A percentile compares a stretch with the other conserved stretches of the same genome.
Evolutionary conservation across 2,329 filamentous ascomycete species (phyloP).

Genomic region (Cytospora schulzeri): DNA sequence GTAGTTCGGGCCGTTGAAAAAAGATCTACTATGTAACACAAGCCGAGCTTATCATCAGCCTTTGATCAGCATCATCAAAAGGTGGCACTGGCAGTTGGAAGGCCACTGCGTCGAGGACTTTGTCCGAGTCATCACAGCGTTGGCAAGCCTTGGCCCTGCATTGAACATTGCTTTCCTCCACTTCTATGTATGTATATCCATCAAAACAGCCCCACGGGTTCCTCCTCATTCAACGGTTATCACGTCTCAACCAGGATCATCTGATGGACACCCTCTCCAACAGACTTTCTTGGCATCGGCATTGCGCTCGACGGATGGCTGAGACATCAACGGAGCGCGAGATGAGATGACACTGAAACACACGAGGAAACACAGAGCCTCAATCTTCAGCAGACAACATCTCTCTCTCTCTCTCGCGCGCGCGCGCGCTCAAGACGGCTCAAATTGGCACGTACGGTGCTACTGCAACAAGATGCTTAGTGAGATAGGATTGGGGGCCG

Average conservation of each 20-base stretch:
- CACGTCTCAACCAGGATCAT: not conserved
- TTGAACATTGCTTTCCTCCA: not conserved
- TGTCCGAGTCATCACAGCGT: not conserved
- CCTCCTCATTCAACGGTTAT: not conserved
- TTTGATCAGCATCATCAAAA: not conserved
- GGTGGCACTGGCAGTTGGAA: not conserved
- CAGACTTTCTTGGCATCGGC: not conserved
- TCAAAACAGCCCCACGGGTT: not conserved
- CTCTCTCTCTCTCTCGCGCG: not conserved
- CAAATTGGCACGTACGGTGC: not conserved
- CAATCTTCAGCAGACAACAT: not conserved
- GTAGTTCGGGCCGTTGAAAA: too few species aligned
- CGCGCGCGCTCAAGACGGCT: not conserved
- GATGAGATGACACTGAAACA: not conserved
- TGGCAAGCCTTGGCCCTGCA: not conserved
- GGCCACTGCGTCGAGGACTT: not conserved
- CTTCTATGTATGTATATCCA: too few species aligned
- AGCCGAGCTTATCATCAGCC: not conserved
- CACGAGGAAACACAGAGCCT: not conserved
- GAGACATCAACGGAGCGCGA: not conserved
- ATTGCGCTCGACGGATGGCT: not conserved
- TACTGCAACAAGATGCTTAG: not conserved
- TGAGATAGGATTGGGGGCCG: not conserved
- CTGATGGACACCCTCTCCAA: not conserved
- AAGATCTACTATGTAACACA: not conserved